Percentiles rank a stretch among this genome's conserved stretches.
phyloP scores from a whole-genome alignment of 106 monocot species.

The Allium cepa region DNA sequence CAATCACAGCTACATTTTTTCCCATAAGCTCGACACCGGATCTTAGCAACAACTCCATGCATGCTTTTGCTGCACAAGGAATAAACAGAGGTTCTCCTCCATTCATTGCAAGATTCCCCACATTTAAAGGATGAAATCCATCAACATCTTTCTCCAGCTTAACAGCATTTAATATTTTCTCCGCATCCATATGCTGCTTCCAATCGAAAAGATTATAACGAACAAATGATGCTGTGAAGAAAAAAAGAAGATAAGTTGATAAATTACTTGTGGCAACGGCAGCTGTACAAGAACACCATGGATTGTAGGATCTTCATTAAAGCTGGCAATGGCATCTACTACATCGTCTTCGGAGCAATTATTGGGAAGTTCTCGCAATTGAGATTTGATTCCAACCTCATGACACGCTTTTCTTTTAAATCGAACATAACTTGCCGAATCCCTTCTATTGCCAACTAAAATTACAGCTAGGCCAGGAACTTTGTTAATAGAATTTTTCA shows the following conservation, averaged over 20 bases:
- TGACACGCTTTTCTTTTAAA: slow-evolving; percentile 71
- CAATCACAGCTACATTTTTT: slow-evolving; percentile 68
- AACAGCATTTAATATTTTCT: slow-evolving; percentile 64
- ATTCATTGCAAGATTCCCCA: slow-evolving; percentile 87
- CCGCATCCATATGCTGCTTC: slow-evolving; percentile 81
- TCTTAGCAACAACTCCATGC: slow-evolving; percentile 64
- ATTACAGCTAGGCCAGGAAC: slow-evolving; percentile 80
- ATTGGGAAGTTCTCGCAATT: slow-evolving; percentile 50
- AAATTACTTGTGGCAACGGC: slow-evolving; percentile 83
- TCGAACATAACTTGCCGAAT: slow-evolving; percentile 70
- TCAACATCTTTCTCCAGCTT: slow-evolving; percentile 93
- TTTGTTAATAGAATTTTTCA: slow-evolving; percentile 44
- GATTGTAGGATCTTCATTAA: slow-evolving; percentile 82
- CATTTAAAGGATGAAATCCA: slow-evolving; percentile 92
- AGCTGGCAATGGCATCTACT: slow-evolving; percentile 36
- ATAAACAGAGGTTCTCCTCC: slow-evolving; percentile 74
- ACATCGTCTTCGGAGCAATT: slow-evolving; percentile 65
- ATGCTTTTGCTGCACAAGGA: slow-evolving; percentile 90
- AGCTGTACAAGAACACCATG: slow-evolving; percentile 95
- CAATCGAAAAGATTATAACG: neutral
- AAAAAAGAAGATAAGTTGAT: neutral
- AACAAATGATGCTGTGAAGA: neutral
- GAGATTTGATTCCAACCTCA: slow-evolving; percentile 78
- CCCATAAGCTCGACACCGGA: slow-evolving; percentile 61
- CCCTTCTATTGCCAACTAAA: slow-evolving; percentile 81